A percentile compares a stretch with the other conserved stretches of the same genome.
phyloP scores from a whole-genome alignment of 177 flowering plant species.

The Vitis hybrid region DNA sequence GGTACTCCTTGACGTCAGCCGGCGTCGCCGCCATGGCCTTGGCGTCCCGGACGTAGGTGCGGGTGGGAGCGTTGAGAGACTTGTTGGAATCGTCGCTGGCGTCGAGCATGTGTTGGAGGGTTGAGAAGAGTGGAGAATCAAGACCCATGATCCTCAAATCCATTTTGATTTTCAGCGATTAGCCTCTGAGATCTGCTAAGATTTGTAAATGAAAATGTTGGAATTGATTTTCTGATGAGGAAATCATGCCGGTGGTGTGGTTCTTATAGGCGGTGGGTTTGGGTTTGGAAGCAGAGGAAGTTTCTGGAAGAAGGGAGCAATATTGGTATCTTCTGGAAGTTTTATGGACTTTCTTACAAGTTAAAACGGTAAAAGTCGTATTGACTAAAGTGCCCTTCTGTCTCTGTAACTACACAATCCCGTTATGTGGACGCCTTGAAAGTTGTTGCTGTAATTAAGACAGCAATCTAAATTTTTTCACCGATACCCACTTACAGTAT shows the following conservation, averaged over 20 bases:
- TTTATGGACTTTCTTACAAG: not conserved
- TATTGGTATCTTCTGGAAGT: conserved; percentile 1
- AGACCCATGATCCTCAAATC: conserved; percentile 19
- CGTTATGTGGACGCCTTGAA: too few species aligned
- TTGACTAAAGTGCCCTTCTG: too few species aligned
- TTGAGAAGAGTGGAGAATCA: conserved; percentile 9
- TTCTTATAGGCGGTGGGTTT: not conserved
- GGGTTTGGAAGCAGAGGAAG: not conserved
- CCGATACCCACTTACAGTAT: too few species aligned
- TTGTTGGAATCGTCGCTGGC: conserved; percentile 1
- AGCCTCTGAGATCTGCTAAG: not conserved
- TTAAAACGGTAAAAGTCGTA: not conserved
- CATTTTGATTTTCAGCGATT: not conserved
- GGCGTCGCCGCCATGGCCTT: conserved; percentile 38
- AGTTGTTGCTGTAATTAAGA: too few species aligned
- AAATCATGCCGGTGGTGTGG: too few species aligned
- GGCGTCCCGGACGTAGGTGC: conserved; percentile 28
- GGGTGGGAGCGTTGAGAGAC: conserved; percentile 16
- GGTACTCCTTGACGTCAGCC: conserved; percentile 31
- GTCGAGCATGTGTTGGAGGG: conserved; percentile 18
- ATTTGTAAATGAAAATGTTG: too few species aligned
- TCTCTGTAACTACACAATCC: too few species aligned
- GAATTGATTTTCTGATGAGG: too few species aligned
- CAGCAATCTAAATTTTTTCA: too few species aligned
- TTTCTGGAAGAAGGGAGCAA: conserved; percentile 5